Base-by-base conservation (phyloP, 2,329 filamentous ascomycete species). In the Calycina herbarum region DNA sequence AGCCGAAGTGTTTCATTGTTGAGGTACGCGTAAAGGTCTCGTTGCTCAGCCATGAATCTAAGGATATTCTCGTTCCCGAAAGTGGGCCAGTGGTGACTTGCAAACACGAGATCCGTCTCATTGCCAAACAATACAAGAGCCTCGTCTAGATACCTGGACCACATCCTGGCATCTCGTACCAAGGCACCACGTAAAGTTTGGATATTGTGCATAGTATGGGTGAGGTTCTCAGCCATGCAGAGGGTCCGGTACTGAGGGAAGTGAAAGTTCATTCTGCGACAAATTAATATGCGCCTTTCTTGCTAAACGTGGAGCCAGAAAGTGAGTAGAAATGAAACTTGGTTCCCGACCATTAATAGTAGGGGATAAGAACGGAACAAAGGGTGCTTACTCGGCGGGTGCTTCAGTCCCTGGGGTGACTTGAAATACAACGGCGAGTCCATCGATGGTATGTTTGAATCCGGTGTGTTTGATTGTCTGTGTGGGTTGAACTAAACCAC, bases 61-160 rank as follows among this genome's bases (percentile, higher is more conserved):
- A 72, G 63, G 17, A 77, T 63, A 1, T 74, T 66, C 0, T 72
- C 66, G 2, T 66, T 61, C 0, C 77, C 77, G 77, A 78, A 81
- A 0, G 77, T 80, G n/a, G 79, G 79, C 79, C 79, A 81, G 65
- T 78, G 71, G 67, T 81, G 79, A 27, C 75, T 73, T 0, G 73
- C 74, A 61, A 80, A 79, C 3, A 79, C 61, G 1, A 80, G 76
- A 5, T 79, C 74, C 1, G 76, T 59, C 3, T 72, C 64, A 1
- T 68, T 58, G 0, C 74, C 76, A 61, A 75, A 81, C n/a, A 80
- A 57, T 13, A 71, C 72, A 24, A 79, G 72, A 5, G 77, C 70
- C 64, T 78, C 76, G 38, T 78, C 77, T 8, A 81, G 66, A 57
- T 80, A 79, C 17, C 70, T 66, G 2, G 77, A 74, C 79, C 79